A percentile compares a stretch with the other conserved stretches of the same genome.
Conservation (phyloP, 129 eudicot genomes). For the Silybum marianum region DNA sequence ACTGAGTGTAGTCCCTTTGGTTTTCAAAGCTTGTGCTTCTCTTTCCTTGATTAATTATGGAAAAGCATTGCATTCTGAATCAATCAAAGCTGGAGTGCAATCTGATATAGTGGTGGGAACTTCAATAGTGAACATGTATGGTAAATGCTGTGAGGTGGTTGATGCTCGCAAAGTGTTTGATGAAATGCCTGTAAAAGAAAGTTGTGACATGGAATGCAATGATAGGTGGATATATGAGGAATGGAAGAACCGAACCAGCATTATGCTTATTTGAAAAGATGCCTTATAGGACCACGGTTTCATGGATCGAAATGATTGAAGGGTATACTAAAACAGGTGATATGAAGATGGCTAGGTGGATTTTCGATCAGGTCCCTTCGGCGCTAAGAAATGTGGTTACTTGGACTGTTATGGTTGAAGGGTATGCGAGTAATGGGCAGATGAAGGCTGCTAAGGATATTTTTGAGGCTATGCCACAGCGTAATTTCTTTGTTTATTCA, state of each 20-base stretch:
- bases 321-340: conserved; percentile 54
- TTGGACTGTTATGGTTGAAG: conserved; percentile 45
- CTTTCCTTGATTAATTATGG: too few relatives aligned
- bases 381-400: conserved; percentile 41
- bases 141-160: too few relatives aligned
- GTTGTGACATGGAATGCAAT: too few relatives aligned
- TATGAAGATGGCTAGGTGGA: conserved; percentile 42
- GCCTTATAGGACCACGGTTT: conserved; percentile 38
- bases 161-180: too few relatives aligned
- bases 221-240: conserved; percentile 30
- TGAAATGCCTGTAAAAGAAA: too few relatives aligned
- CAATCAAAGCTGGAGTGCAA: too few relatives aligned
- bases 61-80: too few relatives aligned
- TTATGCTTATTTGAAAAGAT: conserved; percentile 38
- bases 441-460: conserved; percentile 59
- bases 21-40: too few relatives aligned
- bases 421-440: conserved; percentile 44
- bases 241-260: conserved; percentile 32
- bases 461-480: conserved; percentile 49
- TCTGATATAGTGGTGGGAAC: too few relatives aligned
- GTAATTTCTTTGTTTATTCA: conserved; percentile 32
- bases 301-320: conserved; percentile 60
- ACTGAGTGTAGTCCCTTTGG: too few relatives aligned
- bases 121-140: too few relatives aligned
- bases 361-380: conserved; percentile 49